A percentile compares a stretch with the other conserved stretches of the same genome.
phyloP scores from a whole-genome alignment of 2,329 filamentous ascomycete genomes.

The Calonectria hongkongensis region DNA sequence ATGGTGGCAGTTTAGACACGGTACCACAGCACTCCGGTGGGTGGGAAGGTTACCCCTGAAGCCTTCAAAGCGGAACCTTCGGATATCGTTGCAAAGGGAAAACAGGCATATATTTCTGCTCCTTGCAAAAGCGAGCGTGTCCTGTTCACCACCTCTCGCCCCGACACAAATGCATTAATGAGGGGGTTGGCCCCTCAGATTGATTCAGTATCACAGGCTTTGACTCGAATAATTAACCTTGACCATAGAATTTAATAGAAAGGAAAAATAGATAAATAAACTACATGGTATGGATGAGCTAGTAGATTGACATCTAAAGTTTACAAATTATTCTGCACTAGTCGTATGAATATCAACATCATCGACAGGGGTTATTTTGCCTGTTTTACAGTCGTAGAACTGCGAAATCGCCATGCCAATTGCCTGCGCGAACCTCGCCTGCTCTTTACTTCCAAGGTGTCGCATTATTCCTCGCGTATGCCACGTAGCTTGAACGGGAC shows the following conservation, averaged over 20 bases:
- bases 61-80: neutral
- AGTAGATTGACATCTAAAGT: neutral
- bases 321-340: neutral
- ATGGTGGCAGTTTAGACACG: neutral
- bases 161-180: too few relatives aligned
- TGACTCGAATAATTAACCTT: too few relatives aligned
- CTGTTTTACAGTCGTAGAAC: neutral
- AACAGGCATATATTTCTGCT: too few relatives aligned
- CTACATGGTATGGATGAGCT: neutral
- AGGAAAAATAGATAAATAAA: neutral
- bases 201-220: too few relatives aligned
- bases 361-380: neutral
- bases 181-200: too few relatives aligned
- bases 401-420: neutral
- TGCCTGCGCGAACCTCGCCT: neutral
- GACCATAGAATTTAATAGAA: neutral
- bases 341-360: neutral
- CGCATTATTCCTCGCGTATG: conserved; percentile 5
- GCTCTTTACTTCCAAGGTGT: neutral
- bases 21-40: neutral
- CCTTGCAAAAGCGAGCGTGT: too few relatives aligned
- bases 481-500: neutral
- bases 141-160: too few relatives aligned
- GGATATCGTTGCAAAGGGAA: neutral
- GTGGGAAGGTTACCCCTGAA: neutral